Conservation (phyloP, 768 basidiomycete species). For the Lactarius sanguifluus region DNA sequence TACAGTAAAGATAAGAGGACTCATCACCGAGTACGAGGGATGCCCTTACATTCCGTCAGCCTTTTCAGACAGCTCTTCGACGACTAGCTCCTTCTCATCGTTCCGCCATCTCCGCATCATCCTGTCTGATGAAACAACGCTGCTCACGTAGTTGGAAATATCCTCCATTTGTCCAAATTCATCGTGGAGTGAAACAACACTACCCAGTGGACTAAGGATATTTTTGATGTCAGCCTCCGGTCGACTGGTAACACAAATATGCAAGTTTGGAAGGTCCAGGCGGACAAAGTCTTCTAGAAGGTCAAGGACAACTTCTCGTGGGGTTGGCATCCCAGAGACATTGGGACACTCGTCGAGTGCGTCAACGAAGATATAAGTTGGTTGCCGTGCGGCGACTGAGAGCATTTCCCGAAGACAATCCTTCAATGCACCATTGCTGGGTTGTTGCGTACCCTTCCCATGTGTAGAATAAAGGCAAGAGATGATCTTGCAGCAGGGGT, state of each 20-base stretch:
- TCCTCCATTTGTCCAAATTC: neutral
- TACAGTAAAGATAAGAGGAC: neutral
- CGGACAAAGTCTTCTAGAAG: neutral
- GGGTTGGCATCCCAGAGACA: neutral
- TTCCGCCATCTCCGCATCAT: neutral
- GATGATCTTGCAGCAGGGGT: neutral
- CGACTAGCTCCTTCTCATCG: neutral
- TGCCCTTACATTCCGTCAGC: no score
- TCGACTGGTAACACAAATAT: neutral
- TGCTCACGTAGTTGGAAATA: neutral
- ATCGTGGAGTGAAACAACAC: neutral
- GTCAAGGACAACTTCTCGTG: neutral
- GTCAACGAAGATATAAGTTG: neutral
- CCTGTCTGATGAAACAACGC: neutral
- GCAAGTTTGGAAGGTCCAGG: neutral
- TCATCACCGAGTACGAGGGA: rapidly evolving
- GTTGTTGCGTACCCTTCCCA: no score
- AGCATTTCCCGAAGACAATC: no score
- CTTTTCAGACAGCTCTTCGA: neutral
- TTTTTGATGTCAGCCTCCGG: neutral
- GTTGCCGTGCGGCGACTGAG: no score
- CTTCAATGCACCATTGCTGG: no score
- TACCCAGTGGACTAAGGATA: neutral
- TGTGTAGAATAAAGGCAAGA: no score
- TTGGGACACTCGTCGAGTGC: neutral